A percentile compares a stretch with the other conserved stretches of the same genome.
phyloP scores from a whole-genome alignment of 345 rosid species.

The Tarenaya hassleriana region DNA sequence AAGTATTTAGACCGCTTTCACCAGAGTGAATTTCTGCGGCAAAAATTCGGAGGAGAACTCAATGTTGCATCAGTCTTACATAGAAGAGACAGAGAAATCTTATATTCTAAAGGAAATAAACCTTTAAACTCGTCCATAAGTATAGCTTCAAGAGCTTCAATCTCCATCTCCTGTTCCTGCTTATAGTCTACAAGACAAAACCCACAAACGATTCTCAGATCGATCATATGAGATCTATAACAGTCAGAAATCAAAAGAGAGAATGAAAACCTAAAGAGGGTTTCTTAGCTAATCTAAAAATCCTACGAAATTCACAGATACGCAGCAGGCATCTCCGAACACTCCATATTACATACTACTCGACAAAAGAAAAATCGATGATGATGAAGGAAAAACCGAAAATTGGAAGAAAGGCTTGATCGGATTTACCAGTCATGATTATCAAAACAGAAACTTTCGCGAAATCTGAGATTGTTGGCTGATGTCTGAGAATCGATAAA shows the following conservation, averaged over 20 bases:
- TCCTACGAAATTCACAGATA: constrained; percentile 8
- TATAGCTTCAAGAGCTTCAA: constrained; percentile 91
- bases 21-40: constrained; percentile 69
- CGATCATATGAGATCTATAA: background rate
- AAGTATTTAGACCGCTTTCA: constrained; percentile 91
- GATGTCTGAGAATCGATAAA: constrained; percentile 20
- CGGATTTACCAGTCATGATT: constrained; percentile 30
- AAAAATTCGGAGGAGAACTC: constrained; percentile 13
- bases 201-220: no score
- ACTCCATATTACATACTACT: no score
- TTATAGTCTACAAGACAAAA: constrained; percentile 53
- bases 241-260: constrained; percentile 12
- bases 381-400: background rate
- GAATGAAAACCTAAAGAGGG: background rate
- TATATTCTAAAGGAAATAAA: constrained; percentile 19
- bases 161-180: constrained; percentile 96
- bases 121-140: constrained; percentile 98
- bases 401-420: constrained; percentile 9
- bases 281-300: no score
- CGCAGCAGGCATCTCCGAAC: constrained; percentile 5
- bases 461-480: background rate
- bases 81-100: constrained; percentile 4
- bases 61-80: constrained; percentile 17
- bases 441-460: constrained; percentile 14
- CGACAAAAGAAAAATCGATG: background rate